Conservation (phyloP, 495 filamentous ascomycete species). For the Aspergillus sparsus region DNA sequence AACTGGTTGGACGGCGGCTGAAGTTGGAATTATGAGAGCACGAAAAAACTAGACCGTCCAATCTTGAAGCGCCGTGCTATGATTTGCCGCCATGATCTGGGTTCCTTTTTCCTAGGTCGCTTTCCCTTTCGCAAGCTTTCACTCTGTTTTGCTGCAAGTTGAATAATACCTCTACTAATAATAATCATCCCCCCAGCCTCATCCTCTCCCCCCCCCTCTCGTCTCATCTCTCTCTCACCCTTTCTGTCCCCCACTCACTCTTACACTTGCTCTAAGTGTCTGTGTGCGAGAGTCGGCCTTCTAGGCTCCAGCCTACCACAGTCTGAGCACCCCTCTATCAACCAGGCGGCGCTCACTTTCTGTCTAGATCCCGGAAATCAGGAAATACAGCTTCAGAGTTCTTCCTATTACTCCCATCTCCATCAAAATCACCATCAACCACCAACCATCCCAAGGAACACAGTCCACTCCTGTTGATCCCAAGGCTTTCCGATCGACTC, state of each 20-base stretch:
- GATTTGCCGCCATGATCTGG: constrained; percentile 11
- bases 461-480: constrained; percentile 12
- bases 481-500: constrained; percentile 9
- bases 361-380: constrained; percentile 17
- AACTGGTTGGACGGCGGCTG: constrained; percentile 6
- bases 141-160: constrained; percentile 6
- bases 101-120: constrained; percentile 20
- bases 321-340: constrained; percentile 9
- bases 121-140: constrained; percentile 8
- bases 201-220: constrained; percentile 3
- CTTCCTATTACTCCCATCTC: neutral
- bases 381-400: constrained; percentile 8
- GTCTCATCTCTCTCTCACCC: constrained; percentile 8
- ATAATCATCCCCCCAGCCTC: constrained; percentile 10
- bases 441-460: constrained; percentile 5
- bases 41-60: neutral
- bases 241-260: neutral
- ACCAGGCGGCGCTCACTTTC: constrained; percentile 10
- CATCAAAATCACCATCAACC: constrained; percentile 3
- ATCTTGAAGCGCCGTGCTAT: constrained; percentile 11
- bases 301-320: constrained; percentile 6
- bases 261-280: neutral
- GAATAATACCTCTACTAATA: no score
- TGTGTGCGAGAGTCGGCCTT: constrained; percentile 3
- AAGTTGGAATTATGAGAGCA: neutral